phyloP scores from a whole-genome alignment of 2,329 filamentous ascomycete genomes.

The Ceratocystiopsis brevicomis region DNA sequence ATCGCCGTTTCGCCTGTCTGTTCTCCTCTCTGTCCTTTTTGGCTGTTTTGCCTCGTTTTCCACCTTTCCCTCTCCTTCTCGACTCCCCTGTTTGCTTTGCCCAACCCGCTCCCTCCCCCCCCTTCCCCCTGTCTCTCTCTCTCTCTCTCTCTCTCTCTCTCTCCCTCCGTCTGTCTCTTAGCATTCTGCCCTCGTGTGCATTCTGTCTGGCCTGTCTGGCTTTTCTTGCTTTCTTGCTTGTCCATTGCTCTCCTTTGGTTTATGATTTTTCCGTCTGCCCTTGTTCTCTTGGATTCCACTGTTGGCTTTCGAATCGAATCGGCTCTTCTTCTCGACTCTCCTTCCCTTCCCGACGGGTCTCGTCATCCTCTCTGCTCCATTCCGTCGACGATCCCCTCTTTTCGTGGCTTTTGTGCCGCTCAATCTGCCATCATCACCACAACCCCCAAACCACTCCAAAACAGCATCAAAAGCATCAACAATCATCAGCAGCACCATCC shows the following conservation, averaged over 20 bases:
- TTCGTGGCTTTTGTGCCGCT: too few relatives aligned
- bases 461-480: too few relatives aligned
- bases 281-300: background rate
- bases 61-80: constrained; percentile 1
- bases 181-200: background rate
- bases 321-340: background rate
- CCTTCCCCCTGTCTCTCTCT: constrained; percentile 1
- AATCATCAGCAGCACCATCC: too few relatives aligned
- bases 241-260: constrained; percentile 2
- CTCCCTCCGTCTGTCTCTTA: constrained; percentile 1
- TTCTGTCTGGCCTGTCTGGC: background rate
- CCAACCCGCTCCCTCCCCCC: background rate
- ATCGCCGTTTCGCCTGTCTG: constrained; percentile 4
- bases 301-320: too few relatives aligned
- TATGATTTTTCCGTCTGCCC: background rate
- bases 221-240: background rate
- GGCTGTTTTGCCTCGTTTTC: too few relatives aligned
- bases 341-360: background rate
- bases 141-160: constrained; percentile 1
- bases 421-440: too few relatives aligned
- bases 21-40: too few relatives aligned
- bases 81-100: background rate
- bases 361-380: too few relatives aligned
- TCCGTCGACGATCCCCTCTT: too few relatives aligned
- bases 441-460: too few relatives aligned